phyloP scores from a whole-genome alignment of 768 basidiomycete species.

The Sporobolomyces pararoseus region DNA sequence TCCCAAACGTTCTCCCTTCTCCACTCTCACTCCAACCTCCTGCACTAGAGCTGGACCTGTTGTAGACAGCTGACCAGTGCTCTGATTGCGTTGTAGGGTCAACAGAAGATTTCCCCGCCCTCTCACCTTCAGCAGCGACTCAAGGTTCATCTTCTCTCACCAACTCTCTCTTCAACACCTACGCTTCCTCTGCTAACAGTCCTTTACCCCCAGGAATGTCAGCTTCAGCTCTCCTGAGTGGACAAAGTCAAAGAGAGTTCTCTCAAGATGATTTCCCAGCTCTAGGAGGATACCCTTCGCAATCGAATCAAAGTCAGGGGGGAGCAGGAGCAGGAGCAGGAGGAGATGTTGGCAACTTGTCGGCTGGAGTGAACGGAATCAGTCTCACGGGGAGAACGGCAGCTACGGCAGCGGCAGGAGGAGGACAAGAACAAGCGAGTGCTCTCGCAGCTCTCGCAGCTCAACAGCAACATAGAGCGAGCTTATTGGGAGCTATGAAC shows the following conservation, averaged over 20 bases:
- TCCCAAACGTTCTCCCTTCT: too few species aligned
- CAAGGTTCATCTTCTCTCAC: slow-evolving; percentile 49
- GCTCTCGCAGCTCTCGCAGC: slow-evolving; percentile 37
- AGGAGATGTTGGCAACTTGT: slow-evolving; percentile 2
- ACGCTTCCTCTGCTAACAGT: slow-evolving; percentile 44
- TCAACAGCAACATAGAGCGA: slow-evolving; percentile 41
- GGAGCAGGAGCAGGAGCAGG: not conserved
- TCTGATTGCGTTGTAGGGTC: not conserved
- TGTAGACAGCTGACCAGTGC: too few species aligned
- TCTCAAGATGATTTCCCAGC: slow-evolving; percentile 40
- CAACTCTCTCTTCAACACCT: slow-evolving; percentile 28
- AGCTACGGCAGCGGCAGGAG: not conserved
- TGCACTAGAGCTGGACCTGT: too few species aligned
- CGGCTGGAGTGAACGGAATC: slow-evolving; percentile 25
- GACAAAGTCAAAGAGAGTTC: slow-evolving; percentile 7
- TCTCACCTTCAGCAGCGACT: slow-evolving; percentile 59
- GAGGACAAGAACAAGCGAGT: slow-evolving; percentile 39
- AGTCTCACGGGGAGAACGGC: slow-evolving; percentile 16
- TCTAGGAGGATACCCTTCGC: slow-evolving; percentile 23
- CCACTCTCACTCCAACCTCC: too few species aligned
- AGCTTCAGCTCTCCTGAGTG: not conserved
- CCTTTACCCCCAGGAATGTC: slow-evolving; percentile 53
- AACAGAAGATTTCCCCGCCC: slow-evolving; percentile 69
- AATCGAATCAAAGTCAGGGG: not conserved
- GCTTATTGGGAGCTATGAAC: slow-evolving; percentile 40